Base-by-base conservation (phyloP, 306 rosid genomes). In the Malus fusca region DNA sequence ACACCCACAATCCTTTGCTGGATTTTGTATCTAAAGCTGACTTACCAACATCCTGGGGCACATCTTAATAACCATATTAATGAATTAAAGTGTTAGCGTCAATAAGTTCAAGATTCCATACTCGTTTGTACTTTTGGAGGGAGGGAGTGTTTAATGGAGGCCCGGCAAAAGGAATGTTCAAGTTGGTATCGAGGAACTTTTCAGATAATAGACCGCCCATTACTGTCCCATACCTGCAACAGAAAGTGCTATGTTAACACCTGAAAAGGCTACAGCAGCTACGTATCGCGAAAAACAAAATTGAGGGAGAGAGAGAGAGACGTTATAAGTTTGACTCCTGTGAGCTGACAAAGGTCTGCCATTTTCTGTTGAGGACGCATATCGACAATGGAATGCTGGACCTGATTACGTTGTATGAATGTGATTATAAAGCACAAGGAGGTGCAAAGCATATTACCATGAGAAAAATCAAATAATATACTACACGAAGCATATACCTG, bases 321-420 rank as follows among this genome's bases (percentile, higher is more conserved):
- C 97, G 98, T 92, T 86, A 95, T 91, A 55, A 95, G 97, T 85
- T 95, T 92, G 87, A 92, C 97, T 90, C 98, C 97, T 4, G 98
- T 86, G 44, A 81, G 95, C 82, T 84, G 85, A 76, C 97, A 94
- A 84, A 94, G 96, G 84, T 92, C 96, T 18, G 90, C 96, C 97
- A 95, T 92, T 78, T 82, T 87, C 79, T 88, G 92, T 69, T 95
- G 98, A 76, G 98, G 98, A 73, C 97, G 97, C 96, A 90, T 85
- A 74, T 95, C 98, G 60, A 92, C 90, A 80, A 95, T 73, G 14
- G 97, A 95, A 81, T 92, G 98, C 83, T 95, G 97, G 72, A 95
- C 97, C 98, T 92, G 82, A 68, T 40, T 61, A 52, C 62, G 77
- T 51, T 66, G 67, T 77, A 53, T n/a, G 44, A 31, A 15, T 17